Conservation (phyloP, 1,284 basidiomycete species). For the Phenoliferia sp. region DNA sequence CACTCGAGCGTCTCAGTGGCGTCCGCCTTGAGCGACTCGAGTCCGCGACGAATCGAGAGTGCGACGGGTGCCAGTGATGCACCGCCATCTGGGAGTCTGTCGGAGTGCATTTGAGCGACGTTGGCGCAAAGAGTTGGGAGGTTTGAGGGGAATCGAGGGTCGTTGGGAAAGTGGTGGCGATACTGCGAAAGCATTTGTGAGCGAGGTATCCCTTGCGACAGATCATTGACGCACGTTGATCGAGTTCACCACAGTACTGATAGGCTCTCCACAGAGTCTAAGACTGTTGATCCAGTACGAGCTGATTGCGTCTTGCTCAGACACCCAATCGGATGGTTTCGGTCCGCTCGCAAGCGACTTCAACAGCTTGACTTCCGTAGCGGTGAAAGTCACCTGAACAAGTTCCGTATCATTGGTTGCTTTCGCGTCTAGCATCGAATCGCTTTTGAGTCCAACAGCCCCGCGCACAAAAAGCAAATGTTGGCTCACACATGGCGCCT, state of each 20-base stretch:
- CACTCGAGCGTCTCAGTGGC: neutral
- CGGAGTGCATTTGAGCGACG: conserved; percentile 3
- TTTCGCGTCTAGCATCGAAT: neutral
- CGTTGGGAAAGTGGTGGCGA: neutral
- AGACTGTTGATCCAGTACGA: conserved; percentile 1
- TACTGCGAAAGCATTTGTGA: neutral
- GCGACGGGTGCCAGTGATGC: neutral
- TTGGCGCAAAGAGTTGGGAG: conserved; percentile 1
- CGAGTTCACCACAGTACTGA: neutral
- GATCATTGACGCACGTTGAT: neutral
- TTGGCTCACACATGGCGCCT: neutral
- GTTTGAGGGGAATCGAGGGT: neutral
- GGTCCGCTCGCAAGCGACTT: neutral
- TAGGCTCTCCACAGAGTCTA: neutral
- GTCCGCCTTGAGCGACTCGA: neutral
- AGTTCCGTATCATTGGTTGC: neutral
- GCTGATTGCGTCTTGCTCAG: conserved; percentile 4
- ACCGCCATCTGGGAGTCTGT: neutral
- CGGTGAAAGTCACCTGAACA: neutral
- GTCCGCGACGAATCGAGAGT: neutral
- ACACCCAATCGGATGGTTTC: neutral
- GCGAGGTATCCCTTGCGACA: neutral
- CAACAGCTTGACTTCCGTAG: neutral
- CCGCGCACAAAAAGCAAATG: neutral
- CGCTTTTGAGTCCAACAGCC: neutral